Base-by-base conservation (phyloP, 352 stramenopile species). In the Globisporangium irregulare region DNA sequence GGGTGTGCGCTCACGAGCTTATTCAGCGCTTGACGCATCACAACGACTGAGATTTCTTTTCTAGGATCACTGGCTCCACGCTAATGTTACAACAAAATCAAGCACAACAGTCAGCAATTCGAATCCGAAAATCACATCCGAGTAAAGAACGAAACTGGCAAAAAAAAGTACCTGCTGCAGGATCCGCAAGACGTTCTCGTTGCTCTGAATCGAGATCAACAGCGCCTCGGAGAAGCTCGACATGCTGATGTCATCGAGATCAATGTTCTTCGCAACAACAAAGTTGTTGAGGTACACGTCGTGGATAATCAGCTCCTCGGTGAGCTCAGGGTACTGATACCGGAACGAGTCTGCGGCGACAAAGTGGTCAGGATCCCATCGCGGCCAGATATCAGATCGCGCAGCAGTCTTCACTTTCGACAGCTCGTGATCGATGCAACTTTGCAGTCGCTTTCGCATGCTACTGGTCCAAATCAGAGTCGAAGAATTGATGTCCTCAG, bases 261-360 rank as follows among this genome's bases (percentile, higher is more conserved):
- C 73, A n/a, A 89, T 73, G 5, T 77, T 73, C 12, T 85, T 74
- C 10, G 78, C 80, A 1, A 66, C 79, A 15, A 93, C 78, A 65
- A 94, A 93, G 58, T 93, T 92, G 72, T 88, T 81, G 55, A 95
- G 77, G 70, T 94, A 95, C 25, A 95, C 83, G 59, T 93, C 84
- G 32, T 90, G 75, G 41, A 95, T 64, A 32, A 94, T 88, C 9
- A 95, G 70, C 53, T 93, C 82, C 59, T 94, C 78, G 1, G 78
- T 63, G 4, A 95, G 74, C 43, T 93, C 85, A 1, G 82, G 78
- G 64, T 95, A 95, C 59, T 93, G 83, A 48, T 95, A 95, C 7
- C 82, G 85, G 69, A 93, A 95, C 43, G 88, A 94, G 67, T 94
- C 88, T 6, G 85, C 86, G 3, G 88, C 88, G n/a, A 95, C 69